A percentile compares a stretch with the other conserved stretches of the same genome.
Conservation (phyloP, 2,329 filamentous ascomycete genomes). For the Emergomyces pasteurianus region DNA sequence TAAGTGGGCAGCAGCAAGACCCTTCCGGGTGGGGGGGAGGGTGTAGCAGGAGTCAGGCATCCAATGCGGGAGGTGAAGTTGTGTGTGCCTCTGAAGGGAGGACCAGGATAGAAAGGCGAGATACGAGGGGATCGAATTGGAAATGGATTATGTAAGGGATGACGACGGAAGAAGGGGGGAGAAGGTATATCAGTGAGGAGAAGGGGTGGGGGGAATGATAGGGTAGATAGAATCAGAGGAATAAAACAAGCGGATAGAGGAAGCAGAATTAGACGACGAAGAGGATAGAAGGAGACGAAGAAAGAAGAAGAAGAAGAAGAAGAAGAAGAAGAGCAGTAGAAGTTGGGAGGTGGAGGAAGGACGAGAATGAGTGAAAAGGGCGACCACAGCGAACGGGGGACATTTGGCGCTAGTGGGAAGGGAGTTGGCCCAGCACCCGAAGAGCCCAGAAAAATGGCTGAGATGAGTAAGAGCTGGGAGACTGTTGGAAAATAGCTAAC, state of each 20-base stretch:
- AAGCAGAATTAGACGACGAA: no score
- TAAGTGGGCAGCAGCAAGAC: neutral
- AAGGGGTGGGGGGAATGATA: neutral
- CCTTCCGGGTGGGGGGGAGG: neutral
- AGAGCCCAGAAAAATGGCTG: neutral
- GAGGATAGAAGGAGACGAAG: neutral
- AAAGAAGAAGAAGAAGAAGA: conserved; percentile 4
- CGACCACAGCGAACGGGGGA: conserved; percentile 9
- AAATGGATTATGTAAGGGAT: neutral
- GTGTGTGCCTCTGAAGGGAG: no score
- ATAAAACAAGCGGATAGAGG: no score
- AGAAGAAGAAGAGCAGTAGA: conserved; percentile 6
- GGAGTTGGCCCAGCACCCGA: conserved; percentile 4
- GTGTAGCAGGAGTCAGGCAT: neutral
- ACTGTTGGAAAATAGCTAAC: no score
- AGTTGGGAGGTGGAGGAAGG: conserved; percentile 3
- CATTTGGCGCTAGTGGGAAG: conserved; percentile 15
- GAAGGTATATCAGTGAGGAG: no score
- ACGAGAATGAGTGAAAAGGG: conserved; percentile 4
- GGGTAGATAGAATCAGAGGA: no score
- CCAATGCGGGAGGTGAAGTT: neutral
- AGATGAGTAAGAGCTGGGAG: neutral
- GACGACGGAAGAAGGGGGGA: neutral
- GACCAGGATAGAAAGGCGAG: neutral
- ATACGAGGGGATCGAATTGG: neutral